These are phyloP conservation scores for Cunninghamia lanceolata DNA, from an alignment of 75 land plant species.

Conservation along the genomic window DNA sequence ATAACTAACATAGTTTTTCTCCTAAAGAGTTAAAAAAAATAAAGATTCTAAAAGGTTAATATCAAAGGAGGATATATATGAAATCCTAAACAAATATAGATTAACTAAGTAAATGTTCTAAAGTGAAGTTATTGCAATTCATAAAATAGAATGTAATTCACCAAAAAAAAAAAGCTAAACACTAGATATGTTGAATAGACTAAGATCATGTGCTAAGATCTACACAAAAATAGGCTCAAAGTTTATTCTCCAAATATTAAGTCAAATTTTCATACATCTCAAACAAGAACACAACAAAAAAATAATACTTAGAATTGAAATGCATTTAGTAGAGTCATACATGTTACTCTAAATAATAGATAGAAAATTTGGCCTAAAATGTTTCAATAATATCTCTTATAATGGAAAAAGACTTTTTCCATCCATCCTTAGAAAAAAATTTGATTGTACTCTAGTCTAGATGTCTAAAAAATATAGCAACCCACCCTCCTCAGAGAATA, in stretches of 20 bases:
- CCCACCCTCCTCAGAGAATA: neutral
- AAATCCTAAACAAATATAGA: too few species aligned
- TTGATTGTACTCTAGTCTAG: slow-evolving; percentile 9
- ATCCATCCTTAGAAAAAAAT: neutral
- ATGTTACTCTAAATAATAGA: neutral
- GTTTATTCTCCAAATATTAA: neutral
- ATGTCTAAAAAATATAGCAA: slow-evolving; percentile 3
- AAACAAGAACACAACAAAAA: neutral
- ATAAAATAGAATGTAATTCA: too few species aligned
- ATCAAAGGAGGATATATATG: too few species aligned
- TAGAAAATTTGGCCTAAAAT: neutral
- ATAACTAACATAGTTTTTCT: too few species aligned
- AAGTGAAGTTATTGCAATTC: too few species aligned
- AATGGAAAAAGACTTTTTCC: neutral
- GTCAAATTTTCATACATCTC: neutral
- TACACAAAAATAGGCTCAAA: neutral
- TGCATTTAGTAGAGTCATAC: neutral
- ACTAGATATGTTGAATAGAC: too few species aligned
- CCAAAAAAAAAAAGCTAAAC: too few species aligned
- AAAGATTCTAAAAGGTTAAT: too few species aligned
- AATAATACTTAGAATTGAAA: neutral
- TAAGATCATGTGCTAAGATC: too few species aligned
- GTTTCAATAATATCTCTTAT: neutral
- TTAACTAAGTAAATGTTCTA: too few species aligned
- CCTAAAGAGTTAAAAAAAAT: too few species aligned